Base-by-base conservation (phyloP, 768 basidiomycete genomes). In the Hydnomerulius pinastri region DNA sequence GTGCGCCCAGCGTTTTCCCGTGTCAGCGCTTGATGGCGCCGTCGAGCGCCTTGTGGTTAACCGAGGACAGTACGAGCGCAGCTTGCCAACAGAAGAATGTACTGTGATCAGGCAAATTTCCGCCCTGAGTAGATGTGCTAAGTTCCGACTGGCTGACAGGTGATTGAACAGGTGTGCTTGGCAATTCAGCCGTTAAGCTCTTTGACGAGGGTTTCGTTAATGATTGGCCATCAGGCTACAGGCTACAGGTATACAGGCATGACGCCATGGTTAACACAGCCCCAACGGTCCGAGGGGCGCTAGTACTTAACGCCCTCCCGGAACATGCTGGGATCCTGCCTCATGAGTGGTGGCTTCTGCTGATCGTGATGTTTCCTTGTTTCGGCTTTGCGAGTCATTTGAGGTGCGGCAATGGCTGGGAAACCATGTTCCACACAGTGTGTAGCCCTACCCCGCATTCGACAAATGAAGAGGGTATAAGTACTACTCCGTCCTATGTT, bases 341-440 rank as follows among this genome's bases (percentile, higher is more conserved):
- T 62, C 48, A 33, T 50, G 48, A 50, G 65, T 61, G n/a, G n/a
- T n/a, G 60, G 27, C 58, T 61, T 66, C 61, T 66, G 50, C 61
- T 29, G 57, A 63, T 66, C 64, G 55, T 65, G 56, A 58, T 63
- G 50, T 46, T 66, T 54, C 65, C 65, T 58, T 67, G 56, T 65
- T 61, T 53, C 60, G 62, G 58, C 62, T 66, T 66, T 65, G 62
- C 65, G 62, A 54, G 65, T 49, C 62, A 62, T 47, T 50, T 54
- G 48, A 44, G 54, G 58, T 50, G 60, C 53, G 57, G 65, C 62
- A 60, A 56, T 60, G 58, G 39, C 63, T 57, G 63, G 58, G 47
- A 51, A 7, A 64, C 58, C 63, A 65, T 65, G 60, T 65, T 63
- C 43, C 60, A 41, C 50, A 57, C 53, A 42, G 12, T 59, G n/a